Conservation (phyloP, 2,329 filamentous ascomycete species). For the Coniella vitis region DNA sequence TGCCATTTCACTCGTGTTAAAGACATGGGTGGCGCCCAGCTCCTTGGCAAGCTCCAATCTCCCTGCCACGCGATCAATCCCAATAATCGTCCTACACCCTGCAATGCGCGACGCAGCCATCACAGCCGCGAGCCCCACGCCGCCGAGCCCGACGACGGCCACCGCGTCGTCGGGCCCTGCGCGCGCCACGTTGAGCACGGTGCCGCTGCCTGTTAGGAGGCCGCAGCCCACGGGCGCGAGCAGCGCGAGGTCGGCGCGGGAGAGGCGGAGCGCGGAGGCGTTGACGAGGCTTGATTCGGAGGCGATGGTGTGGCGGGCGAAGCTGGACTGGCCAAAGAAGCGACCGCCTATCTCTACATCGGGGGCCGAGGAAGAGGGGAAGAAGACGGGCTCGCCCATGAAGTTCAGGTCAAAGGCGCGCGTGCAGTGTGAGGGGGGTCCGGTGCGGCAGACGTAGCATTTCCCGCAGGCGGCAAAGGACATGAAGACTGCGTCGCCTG, state of each 20-base stretch:
- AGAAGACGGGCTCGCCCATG: conserved; percentile 40
- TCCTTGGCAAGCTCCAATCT: conserved; percentile 30
- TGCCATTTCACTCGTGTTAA: conserved; percentile 21
- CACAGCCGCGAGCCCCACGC: conserved; percentile 17
- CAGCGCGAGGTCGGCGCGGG: conserved; percentile 19
- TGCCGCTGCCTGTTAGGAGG: conserved; percentile 27
- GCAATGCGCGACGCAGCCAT: conserved; percentile 15
- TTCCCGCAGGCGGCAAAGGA: conserved; percentile 39
- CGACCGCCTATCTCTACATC: conserved; percentile 26
- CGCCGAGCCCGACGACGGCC: conserved; percentile 26
- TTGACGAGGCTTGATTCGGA: conserved; percentile 25
- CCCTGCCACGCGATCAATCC: conserved; percentile 35
- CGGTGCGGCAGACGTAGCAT: conserved; percentile 41
- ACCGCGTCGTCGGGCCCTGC: conserved; percentile 19
- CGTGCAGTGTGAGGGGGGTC: conserved; percentile 40
- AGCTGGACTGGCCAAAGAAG: conserved; percentile 30
- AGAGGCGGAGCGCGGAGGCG: conserved; percentile 8
- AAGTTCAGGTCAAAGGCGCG: conserved; percentile 45
- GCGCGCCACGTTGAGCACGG: conserved; percentile 24
- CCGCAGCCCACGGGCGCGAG: conserved; percentile 27
- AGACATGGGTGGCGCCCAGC: conserved; percentile 33
- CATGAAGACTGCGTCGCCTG: conserved; percentile 39
- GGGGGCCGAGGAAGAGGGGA: conserved; percentile 13
- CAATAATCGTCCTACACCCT: conserved; percentile 27
- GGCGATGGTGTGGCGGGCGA: conserved; percentile 26